These are phyloP conservation scores for Ascodesmis nigricans DNA, from an alignment of 495 filamentous ascomycete genomes.

Conservation along the genomic window DNA sequence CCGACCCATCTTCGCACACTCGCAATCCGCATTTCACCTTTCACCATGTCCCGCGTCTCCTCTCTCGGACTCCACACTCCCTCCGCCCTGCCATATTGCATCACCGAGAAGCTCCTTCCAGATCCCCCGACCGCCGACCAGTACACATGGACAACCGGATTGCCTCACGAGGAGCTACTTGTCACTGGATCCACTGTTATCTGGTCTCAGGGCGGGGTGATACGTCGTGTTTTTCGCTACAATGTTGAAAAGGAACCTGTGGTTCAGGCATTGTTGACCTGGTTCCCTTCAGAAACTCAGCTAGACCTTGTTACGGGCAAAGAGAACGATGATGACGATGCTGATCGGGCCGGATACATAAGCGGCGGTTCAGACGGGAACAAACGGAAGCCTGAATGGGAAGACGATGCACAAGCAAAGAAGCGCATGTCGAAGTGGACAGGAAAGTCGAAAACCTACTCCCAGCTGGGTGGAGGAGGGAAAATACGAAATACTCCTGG, in stretches of 20 bases:
- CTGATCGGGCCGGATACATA: constrained; percentile 11
- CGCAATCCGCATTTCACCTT: not conserved
- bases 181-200: constrained; percentile 64
- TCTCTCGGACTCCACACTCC: constrained; percentile 80
- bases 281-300: constrained; percentile 43
- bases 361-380: constrained; percentile 16
- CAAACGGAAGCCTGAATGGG: constrained; percentile 20
- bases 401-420: constrained; percentile 14
- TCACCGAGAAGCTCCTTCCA: constrained; percentile 54
- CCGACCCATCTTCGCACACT: not conserved
- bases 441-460: constrained; percentile 20
- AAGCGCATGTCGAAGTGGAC: constrained; percentile 21
- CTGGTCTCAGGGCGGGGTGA: constrained; percentile 71
- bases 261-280: constrained; percentile 60
- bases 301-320: constrained; percentile 10
- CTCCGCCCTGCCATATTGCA: constrained; percentile 56
- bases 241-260: constrained; percentile 70
- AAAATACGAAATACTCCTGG: constrained; percentile 12
- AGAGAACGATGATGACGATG: constrained; percentile 16
- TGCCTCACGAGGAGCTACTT: constrained; percentile 61
- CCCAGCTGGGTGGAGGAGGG: constrained; percentile 20
- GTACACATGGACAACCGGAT: constrained; percentile 48
- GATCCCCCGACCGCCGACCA: constrained; percentile 39
- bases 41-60: constrained; percentile 59
- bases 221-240: constrained; percentile 71